Evolutionary conservation across 352 stramenopile genomes (phyloP).

Genomic region (Phytopythium aichiense): DNA sequence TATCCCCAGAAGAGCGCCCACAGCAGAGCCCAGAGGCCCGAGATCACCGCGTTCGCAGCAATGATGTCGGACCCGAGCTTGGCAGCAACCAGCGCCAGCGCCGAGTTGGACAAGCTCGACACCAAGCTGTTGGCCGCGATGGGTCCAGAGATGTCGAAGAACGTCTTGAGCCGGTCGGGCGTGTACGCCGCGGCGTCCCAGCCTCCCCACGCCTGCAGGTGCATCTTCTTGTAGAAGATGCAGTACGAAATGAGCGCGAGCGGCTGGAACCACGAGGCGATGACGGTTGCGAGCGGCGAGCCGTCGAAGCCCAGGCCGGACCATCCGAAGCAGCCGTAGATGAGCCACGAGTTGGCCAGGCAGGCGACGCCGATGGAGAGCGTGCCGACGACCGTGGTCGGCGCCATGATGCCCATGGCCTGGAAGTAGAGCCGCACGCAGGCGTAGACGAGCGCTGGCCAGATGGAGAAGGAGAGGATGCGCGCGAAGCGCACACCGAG

Average conservation of each 20-base stretch:
- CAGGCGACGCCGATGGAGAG: slow-evolving; percentile 44
- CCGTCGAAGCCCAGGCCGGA: slow-evolving; percentile 51
- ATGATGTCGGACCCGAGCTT: slow-evolving; percentile 52
- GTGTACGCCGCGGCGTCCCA: slow-evolving; percentile 44
- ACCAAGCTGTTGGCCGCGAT: slow-evolving; percentile 39
- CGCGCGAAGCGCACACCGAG: slow-evolving; percentile 47
- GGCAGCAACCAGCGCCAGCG: slow-evolving; percentile 43
- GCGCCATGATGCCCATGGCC: slow-evolving; percentile 53
- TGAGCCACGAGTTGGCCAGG: slow-evolving; percentile 38
- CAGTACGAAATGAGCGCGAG: slow-evolving; percentile 56
- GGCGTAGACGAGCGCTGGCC: slow-evolving; percentile 45
- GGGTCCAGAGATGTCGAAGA: slow-evolving; percentile 44
- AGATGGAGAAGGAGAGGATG: slow-evolving; percentile 57
- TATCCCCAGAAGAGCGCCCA: slow-evolving; percentile 67
- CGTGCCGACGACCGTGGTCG: slow-evolving; percentile 43
- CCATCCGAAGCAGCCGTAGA: slow-evolving; percentile 39
- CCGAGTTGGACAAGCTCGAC: slow-evolving; percentile 43
- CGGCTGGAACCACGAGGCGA: slow-evolving; percentile 60
- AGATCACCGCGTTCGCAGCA: slow-evolving; percentile 51
- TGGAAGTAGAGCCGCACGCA: slow-evolving; percentile 64
- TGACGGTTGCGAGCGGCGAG: slow-evolving; percentile 48
- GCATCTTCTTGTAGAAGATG: slow-evolving; percentile 55
- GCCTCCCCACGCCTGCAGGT: slow-evolving; percentile 49
- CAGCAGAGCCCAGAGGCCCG: slow-evolving; percentile 38
- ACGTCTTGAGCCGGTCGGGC: slow-evolving; percentile 33